phyloP scores from a whole-genome alignment of 768 basidiomycete species.

The Lactarius sp. region DNA sequence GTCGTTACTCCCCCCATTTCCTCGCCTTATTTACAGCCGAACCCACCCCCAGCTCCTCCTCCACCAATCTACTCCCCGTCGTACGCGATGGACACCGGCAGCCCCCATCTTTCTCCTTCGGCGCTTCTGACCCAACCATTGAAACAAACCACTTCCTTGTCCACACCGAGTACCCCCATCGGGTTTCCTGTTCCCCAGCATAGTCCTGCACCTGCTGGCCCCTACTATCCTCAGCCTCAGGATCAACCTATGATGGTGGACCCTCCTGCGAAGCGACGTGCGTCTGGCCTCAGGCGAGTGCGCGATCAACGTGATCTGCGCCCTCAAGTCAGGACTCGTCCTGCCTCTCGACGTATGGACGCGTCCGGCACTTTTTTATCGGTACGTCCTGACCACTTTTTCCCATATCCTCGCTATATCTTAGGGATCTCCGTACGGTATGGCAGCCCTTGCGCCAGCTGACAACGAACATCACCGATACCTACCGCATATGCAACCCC shows the following conservation, averaged over 20 bases:
- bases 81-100: slow-evolving; percentile 62
- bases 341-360: slow-evolving; percentile 70
- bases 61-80: slow-evolving; percentile 38
- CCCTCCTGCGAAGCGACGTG: slow-evolving; percentile 54
- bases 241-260: slow-evolving; percentile 76
- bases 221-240: slow-evolving; percentile 48
- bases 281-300: slow-evolving; percentile 74
- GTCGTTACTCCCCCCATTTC: slow-evolving; percentile 33
- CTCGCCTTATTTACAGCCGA: slow-evolving; percentile 55
- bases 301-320: slow-evolving; percentile 72
- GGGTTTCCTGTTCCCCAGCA: slow-evolving; percentile 55
- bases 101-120: slow-evolving; percentile 51
- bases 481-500: slow-evolving; percentile 92
- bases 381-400: slow-evolving; percentile 44
- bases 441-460: slow-evolving; percentile 58
- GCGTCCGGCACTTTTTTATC: slow-evolving; percentile 73
- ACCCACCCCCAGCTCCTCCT: slow-evolving; percentile 33
- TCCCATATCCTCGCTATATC: not conserved
- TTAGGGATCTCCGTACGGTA: slow-evolving; percentile 23
- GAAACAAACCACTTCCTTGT: slow-evolving; percentile 50
- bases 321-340: slow-evolving; percentile 61
- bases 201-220: slow-evolving; percentile 39
- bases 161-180: slow-evolving; percentile 68
- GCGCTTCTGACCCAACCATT: slow-evolving; percentile 47
- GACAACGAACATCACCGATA: slow-evolving; percentile 83